These are phyloP conservation scores for Neurospora sp. DNA, from an alignment of 495 filamentous ascomycete genomes.

Conservation along the genomic window DNA sequence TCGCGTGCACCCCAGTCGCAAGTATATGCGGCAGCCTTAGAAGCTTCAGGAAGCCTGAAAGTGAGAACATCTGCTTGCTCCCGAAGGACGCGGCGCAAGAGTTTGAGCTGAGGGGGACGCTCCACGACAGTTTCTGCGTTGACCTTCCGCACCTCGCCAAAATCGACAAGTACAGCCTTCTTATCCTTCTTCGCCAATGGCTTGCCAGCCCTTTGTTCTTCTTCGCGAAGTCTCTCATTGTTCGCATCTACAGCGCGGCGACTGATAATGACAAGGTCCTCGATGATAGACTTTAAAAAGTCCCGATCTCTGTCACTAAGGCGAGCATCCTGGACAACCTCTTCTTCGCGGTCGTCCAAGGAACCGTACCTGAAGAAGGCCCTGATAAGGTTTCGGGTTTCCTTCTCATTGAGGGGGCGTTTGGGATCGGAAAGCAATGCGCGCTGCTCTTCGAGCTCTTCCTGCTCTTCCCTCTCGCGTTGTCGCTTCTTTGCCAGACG, in stretches of 20 bases:
- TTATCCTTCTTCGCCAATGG: slow-evolving; percentile 87
- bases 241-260: slow-evolving; percentile 64
- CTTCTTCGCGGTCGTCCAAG: slow-evolving; percentile 74
- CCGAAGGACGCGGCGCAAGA: slow-evolving; percentile 62
- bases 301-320: slow-evolving; percentile 69
- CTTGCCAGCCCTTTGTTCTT: slow-evolving; percentile 64
- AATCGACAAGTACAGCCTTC: slow-evolving; percentile 92
- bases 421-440: slow-evolving; percentile 62
- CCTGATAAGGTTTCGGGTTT: slow-evolving; percentile 79
- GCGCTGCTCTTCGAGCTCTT: slow-evolving; percentile 50
- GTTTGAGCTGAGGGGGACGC: slow-evolving; percentile 75
- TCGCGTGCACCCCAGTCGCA: slow-evolving; percentile 86
- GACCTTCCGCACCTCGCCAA: slow-evolving; percentile 78
- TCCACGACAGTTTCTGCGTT: slow-evolving; percentile 93
- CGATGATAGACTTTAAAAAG: slow-evolving; percentile 54
- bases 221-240: slow-evolving; percentile 55
- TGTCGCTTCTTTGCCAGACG: slow-evolving; percentile 89
- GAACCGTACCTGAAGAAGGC: slow-evolving; percentile 83
- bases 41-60: slow-evolving; percentile 85
- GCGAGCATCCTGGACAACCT: slow-evolving; percentile 75
- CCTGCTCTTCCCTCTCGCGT: slow-evolving; percentile 56
- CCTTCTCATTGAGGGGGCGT: slow-evolving; percentile 77
- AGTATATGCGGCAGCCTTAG: slow-evolving; percentile 74
- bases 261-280: slow-evolving; percentile 38
- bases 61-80: slow-evolving; percentile 53